Evolutionary conservation across 805 yeast genomes (phyloP).

Genomic region (Starmerella scarabaei): DNA sequence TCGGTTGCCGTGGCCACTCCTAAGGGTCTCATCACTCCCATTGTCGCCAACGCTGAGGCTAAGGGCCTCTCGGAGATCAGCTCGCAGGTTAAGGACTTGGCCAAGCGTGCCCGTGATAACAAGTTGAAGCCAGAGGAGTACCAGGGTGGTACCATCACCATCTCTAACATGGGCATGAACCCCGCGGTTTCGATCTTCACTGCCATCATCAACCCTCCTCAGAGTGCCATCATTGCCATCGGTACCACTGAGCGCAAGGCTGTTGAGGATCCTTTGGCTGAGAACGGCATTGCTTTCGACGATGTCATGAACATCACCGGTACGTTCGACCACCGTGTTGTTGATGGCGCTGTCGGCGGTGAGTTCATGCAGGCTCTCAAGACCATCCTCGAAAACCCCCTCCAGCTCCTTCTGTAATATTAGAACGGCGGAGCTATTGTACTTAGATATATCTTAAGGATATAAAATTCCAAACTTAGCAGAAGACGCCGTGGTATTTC

Average conservation of each 20-base stretch:
- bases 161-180: slow-evolving; percentile 98
- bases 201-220: slow-evolving; percentile 97
- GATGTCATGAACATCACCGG: slow-evolving; percentile 87
- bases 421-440: background rate
- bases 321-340: slow-evolving; percentile 93
- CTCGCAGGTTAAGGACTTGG: slow-evolving; percentile 73
- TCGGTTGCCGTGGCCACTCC: slow-evolving; percentile 99
- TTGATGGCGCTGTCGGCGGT: slow-evolving; percentile 97
- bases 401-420: slow-evolving; percentile 66
- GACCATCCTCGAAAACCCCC: slow-evolving; percentile 85
- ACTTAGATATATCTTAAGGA: background rate
- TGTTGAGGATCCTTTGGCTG: slow-evolving; percentile 80
- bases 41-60: slow-evolving; percentile 73
- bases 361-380: slow-evolving; percentile 91
- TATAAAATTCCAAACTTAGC: too few relatives aligned
- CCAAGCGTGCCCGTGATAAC: slow-evolving; percentile 89
- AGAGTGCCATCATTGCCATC: slow-evolving; percentile 82
- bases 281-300: slow-evolving; percentile 84
- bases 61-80: slow-evolving; percentile 82
- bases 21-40: slow-evolving; percentile 93
- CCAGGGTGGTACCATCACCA: slow-evolving; percentile 98
- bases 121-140: slow-evolving; percentile 91
- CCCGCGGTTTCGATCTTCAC: slow-evolving; percentile 84
- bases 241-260: slow-evolving; percentile 90
- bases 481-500: too few relatives aligned